Evolutionary conservation across 176 grass and related monocot genomes (phyloP), one percentile per base, ranked within the genome.

Genomic region (Pontederia crassipes): DNA sequence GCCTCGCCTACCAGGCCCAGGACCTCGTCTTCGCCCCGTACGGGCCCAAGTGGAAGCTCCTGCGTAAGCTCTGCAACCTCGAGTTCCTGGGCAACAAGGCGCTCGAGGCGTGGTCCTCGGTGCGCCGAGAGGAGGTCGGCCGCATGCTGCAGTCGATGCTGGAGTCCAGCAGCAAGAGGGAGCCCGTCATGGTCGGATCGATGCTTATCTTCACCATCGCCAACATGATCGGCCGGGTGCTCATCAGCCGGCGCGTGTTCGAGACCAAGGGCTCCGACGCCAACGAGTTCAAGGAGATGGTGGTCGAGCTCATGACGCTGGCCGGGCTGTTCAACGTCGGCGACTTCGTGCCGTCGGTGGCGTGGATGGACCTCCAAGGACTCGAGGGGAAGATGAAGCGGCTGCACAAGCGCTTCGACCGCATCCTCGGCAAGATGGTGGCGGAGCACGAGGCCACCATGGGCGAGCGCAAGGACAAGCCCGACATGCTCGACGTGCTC

Each of bases 1-100:
- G 72, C 49, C 76, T 84, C 17, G 77, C 71, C 1, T 50, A 77
- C 77, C 66, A 88, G 46, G 64, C 79, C 52, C 61, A 5, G 11
- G 79, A 79, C 49, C 53, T 84, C 32, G 52, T 76, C 8, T 76
- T 88, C 9, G 52, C 85, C 0, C 12, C 27, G 26, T 61, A 13
- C 56, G 79, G 72, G 72, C 63, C 80, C 40, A 61, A 83, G 45
- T 84, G 80, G 77, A 77, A 66, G 85, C 72, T 74, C 47, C 85
- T 88, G 56, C 80, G 85, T 46, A 74, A 75, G 45, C 70, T 80
- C 57, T 74, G 80, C 72, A 63, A 61, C 11, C 76, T 11, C 54
- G 72, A 74, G 17, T 80, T 88, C 20, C 74, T 84, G 58, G 83
- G 76, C 24, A 49, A 79, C 15, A 71, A 76, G 51, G 77, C 53